Evolutionary conservation across 768 basidiomycete genomes (phyloP).

Genomic region (Rickenella mellea): DNA sequence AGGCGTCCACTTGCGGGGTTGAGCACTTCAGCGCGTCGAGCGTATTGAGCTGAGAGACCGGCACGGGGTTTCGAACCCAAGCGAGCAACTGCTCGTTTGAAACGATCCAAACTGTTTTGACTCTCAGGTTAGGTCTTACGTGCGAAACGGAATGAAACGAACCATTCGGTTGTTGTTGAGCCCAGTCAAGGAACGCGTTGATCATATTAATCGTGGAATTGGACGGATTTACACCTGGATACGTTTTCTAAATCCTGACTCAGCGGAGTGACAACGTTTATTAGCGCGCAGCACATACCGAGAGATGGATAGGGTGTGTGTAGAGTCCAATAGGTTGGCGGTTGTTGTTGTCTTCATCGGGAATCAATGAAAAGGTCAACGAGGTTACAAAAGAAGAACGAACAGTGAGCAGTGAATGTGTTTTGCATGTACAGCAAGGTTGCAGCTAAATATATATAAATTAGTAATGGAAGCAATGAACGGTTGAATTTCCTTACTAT

Average conservation of each 20-base stretch:
- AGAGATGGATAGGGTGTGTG: conserved; percentile 72
- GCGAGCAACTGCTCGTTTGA: conserved; percentile 61
- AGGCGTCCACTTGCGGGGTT: conserved; percentile 46
- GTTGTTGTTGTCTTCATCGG: conserved; percentile 42
- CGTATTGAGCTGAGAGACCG: conserved; percentile 46
- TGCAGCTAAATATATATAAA: conserved; percentile 21
- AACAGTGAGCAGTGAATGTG: conserved; percentile 62
- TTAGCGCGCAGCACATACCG: conserved; percentile 27
- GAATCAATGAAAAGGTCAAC: not conserved
- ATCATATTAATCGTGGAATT: conserved; percentile 63
- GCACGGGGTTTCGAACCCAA: conserved; percentile 66
- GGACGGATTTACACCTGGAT: conserved; percentile 46
- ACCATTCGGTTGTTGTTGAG: conserved; percentile 60
- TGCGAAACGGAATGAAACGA: conserved; percentile 8
- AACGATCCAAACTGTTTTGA: conserved; percentile 56
- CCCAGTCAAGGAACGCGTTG: conserved; percentile 77
- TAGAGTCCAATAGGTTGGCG: conserved; percentile 76
- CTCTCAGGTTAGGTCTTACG: conserved; percentile 1
- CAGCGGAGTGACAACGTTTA: too few relatives aligned
- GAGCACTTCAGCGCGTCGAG: conserved; percentile 53
- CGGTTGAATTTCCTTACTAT: conserved; percentile 15
- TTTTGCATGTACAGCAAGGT: conserved; percentile 65
- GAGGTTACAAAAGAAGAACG: conserved; percentile 1
- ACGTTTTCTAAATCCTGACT: conserved; percentile 27
- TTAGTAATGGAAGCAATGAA: not conserved